Percentiles rank a stretch among this genome's conserved stretches.
Evolutionary conservation across 208 protist genomes (phyloP).

Genomic region (Leishmania lainsoni): DNA sequence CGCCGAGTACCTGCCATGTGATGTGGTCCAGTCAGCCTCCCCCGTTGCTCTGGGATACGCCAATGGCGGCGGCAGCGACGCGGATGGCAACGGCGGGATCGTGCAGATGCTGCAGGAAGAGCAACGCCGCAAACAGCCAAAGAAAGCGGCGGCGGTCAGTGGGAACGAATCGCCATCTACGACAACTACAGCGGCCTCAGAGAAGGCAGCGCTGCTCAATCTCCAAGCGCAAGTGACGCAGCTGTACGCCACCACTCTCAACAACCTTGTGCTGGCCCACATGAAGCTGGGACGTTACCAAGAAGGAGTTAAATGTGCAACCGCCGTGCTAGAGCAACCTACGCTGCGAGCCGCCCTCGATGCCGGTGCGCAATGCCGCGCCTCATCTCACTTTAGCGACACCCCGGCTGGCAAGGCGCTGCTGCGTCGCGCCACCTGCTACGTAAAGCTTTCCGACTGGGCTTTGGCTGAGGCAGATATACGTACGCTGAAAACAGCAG

Average conservation of each 20-base stretch:
- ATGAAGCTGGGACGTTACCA: constrained; percentile 51
- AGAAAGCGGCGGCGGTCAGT: constrained; percentile 4
- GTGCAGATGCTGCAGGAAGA: constrained; percentile 21
- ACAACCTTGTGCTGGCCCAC: constrained; percentile 61
- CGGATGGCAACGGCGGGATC: constrained; percentile 13
- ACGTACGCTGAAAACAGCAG: background rate
- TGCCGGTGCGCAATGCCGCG: background rate
- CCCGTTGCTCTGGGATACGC: background rate
- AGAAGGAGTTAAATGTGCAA: constrained; percentile 48
- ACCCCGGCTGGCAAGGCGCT: constrained; percentile 56
- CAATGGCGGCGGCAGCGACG: background rate
- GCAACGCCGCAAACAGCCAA: constrained; percentile 8
- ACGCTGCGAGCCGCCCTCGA: constrained; percentile 16
- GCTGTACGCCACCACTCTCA: constrained; percentile 44
- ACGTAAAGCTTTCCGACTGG: constrained; percentile 34
- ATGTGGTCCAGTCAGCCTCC: constrained; percentile 6
- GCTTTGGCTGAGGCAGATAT: constrained; percentile 44
- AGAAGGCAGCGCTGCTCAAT: constrained; percentile 10
- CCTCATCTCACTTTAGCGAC: constrained; percentile 1
- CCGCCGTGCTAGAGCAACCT: constrained; percentile 38
- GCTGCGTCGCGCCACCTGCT: constrained; percentile 57
- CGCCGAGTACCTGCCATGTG: constrained; percentile 52
- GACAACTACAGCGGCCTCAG: background rate
- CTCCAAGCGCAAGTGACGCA: constrained; percentile 24
- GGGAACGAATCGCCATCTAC: too few species aligned